Percentiles rank a stretch among this genome's conserved stretches.
Conservation (phyloP, 2,329 filamentous ascomycete species). For the Alternaria incomplexa region DNA sequence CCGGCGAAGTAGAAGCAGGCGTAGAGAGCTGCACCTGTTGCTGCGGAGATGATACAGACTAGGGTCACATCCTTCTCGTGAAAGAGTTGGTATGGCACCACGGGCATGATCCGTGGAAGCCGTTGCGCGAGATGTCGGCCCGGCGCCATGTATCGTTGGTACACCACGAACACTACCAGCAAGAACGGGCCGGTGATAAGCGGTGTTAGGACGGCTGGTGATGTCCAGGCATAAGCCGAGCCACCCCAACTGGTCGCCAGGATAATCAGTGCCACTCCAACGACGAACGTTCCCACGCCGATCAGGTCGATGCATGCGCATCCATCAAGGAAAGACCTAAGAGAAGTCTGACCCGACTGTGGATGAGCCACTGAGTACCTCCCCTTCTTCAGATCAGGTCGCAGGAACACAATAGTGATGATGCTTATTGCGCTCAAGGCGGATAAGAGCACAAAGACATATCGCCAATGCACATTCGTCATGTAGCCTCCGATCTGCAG, state of each 20-base stretch:
- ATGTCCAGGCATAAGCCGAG: background rate
- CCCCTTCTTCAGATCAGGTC: background rate
- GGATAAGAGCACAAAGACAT: background rate
- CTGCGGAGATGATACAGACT: slow-evolving; percentile 2
- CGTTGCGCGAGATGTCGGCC: background rate
- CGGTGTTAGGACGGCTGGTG: background rate
- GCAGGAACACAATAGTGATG: background rate
- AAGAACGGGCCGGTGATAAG: background rate
- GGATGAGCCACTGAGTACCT: background rate
- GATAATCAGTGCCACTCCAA: background rate
- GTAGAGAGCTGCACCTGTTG: background rate
- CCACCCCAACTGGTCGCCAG: background rate
- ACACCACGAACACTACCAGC: background rate
- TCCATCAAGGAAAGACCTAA: background rate
- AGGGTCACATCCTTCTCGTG: slow-evolving; percentile 1
- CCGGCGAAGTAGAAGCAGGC: slow-evolving; percentile 3
- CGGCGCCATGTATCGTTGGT: background rate
- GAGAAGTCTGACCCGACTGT: background rate
- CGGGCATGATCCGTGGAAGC: background rate
- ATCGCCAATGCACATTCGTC: background rate
- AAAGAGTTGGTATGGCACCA: slow-evolving; percentile 3
- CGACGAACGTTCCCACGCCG: background rate
- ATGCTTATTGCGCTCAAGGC: background rate
- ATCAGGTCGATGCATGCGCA: background rate
- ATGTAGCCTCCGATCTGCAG: background rate